Base-by-base conservation (phyloP, 306 rosid species). In the Cicer judaicum region DNA sequence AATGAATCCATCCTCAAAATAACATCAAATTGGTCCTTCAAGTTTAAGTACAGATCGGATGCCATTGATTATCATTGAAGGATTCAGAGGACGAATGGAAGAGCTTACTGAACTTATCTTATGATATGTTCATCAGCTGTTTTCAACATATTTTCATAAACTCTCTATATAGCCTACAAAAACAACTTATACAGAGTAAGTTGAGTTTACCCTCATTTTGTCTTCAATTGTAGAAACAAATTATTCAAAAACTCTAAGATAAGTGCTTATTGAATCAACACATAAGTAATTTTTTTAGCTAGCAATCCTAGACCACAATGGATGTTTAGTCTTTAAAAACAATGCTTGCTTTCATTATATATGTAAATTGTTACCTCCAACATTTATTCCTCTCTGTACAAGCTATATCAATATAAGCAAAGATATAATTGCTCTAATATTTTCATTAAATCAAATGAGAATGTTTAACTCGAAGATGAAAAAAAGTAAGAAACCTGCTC, bases 401-500 rank as follows among this genome's bases (percentile, higher is more conserved):
- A 34, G 44, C 24, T 2, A 50, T 54, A 70, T 24, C 41, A 36
- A 76, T 42, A 54, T 43, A 41, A 19, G 19, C 16, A 64, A 62
- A 18, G 21, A 34, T 12, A 66, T 39, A 55, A 48, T 21, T 46
- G 21, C 11, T 64, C 61, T 56, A 5, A 79, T 48, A 50, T 18
- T 38, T 61, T 16, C 46, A 76, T 43, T 68, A 63, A 75, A 75
- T 47, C 2, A 2, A 63, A 19, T 1, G 1, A 44, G 1, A 73
- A 21, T 29, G 14, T 21, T 50, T 48, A 61, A 55, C 71, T 67
- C 69, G 48, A 74, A 53, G 42, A 8, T 5, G 55, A 38, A 55
- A 75, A 40, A 14, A 64, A 68, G 5, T 7, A 64, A 82, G 80
- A 75, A 80, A 93, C 98, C 98, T 88, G 98, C 98, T 87, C 98